Conservation (phyloP, 768 basidiomycete species). For the Trametes elegans region DNA sequence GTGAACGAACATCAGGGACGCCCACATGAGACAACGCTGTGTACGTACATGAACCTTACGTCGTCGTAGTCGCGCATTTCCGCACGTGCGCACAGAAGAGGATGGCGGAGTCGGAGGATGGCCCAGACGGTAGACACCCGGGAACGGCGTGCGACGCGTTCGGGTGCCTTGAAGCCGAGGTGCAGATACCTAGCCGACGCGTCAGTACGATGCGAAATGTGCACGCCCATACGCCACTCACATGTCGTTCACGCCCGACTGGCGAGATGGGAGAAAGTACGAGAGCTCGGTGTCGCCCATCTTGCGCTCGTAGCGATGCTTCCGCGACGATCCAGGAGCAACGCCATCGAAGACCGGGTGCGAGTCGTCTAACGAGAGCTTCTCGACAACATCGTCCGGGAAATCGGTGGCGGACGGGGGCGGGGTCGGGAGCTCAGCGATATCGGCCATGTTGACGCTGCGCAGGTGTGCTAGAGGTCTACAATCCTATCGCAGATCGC, state of each 20-base stretch:
- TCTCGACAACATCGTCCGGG: not conserved
- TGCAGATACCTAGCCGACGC: constrained; percentile 66
- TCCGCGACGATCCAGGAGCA: not conserved
- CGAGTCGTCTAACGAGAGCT: not conserved
- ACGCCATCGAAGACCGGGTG: not conserved
- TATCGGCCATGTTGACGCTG: not conserved
- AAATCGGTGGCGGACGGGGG: constrained; percentile 17
- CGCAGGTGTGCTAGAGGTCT: not conserved
- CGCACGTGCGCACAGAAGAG: constrained; percentile 63
- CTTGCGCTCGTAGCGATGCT: constrained; percentile 42
- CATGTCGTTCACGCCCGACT: constrained; percentile 86
- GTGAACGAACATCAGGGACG: not conserved
- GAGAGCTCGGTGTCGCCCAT: constrained; percentile 77
- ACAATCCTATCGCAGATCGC: not conserved
- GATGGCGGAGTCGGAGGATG: constrained; percentile 66
- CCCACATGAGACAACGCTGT: not conserved
- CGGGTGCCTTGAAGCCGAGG: constrained; percentile 57
- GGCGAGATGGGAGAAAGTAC: constrained; percentile 79
- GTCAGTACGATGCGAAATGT: not conserved
- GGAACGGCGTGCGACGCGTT: constrained; percentile 38
- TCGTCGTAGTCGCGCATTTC: constrained; percentile 62
- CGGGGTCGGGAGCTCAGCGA: constrained; percentile 20
- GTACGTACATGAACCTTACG: constrained; percentile 62
- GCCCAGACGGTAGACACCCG: constrained; percentile 68
- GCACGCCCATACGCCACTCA: constrained; percentile 32